phyloP scores from a whole-genome alignment of 2,329 filamentous ascomycete genomes.

The Dothistroma septosporum region DNA sequence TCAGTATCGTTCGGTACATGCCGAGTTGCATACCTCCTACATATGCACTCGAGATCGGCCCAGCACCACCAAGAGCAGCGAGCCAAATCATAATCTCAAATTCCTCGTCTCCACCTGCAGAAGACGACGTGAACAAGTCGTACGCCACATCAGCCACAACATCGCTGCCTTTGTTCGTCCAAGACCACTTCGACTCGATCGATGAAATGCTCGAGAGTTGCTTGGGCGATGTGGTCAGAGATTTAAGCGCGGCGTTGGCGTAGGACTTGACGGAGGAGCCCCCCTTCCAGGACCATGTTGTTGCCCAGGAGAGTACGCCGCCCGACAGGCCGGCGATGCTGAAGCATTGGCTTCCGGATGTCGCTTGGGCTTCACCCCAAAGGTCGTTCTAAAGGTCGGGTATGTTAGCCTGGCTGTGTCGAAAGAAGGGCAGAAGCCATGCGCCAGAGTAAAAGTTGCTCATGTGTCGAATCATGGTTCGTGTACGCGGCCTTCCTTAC shows the following conservation, averaged over 20 bases:
- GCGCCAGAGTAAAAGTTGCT: too few relatives aligned
- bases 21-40: slow-evolving; percentile 1
- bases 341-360: slow-evolving; percentile 46
- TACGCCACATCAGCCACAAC: slow-evolving; percentile 59
- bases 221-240: slow-evolving; percentile 23
- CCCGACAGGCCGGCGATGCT: slow-evolving; percentile 39
- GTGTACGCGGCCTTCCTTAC: too few relatives aligned
- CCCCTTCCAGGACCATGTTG: slow-evolving; percentile 34
- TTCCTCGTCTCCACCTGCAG: slow-evolving; percentile 44
- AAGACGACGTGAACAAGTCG: slow-evolving; percentile 52
- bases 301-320: slow-evolving; percentile 42
- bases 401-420: not conserved
- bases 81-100: slow-evolving; percentile 67
- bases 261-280: slow-evolving; percentile 41
- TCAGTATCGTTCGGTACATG: not conserved
- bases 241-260: slow-evolving; percentile 39
- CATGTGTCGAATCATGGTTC: too few relatives aligned
- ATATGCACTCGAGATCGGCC: slow-evolving; percentile 53
- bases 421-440: too few relatives aligned
- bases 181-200: slow-evolving; percentile 45
- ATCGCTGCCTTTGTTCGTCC: slow-evolving; percentile 47
- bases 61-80: slow-evolving; percentile 53
- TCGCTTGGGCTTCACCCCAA: slow-evolving; percentile 42
- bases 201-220: slow-evolving; percentile 33
- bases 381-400: slow-evolving; percentile 34